Evolutionary conservation across 2,329 filamentous ascomycete genomes (phyloP), one percentile per base, ranked within the genome.

Genomic region (Drechslera avenae): DNA sequence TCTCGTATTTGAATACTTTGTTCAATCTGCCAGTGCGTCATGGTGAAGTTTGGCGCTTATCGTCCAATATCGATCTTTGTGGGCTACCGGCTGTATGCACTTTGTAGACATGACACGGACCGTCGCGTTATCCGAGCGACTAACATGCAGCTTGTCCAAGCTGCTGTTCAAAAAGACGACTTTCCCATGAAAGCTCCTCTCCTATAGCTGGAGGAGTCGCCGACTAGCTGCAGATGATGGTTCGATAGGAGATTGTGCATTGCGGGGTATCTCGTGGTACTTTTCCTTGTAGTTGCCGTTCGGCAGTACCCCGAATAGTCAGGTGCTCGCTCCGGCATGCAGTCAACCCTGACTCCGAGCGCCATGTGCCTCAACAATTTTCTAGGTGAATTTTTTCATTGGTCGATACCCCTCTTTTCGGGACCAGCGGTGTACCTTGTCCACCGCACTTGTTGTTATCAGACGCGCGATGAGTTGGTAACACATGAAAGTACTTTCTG

Each of bases 271-370:
- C 37, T 52, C 42, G 42, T 45, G 39, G 54, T 57, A 50, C 56
- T 54, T 59, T 28, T 43, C 28, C 56, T 57, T 52, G 46, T 56
- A 51, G 44, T 50, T 46, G 54, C n/a, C 36, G 44, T 49, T 36
- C 49, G 50, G 53, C 45, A 52, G 46, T 60, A 46, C 48, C 51
- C 55, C 51, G 42, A 59, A 50, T 50, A 55, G 62, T 71, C 68
- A 71, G 67, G 64, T 71, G 67, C 59, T 66, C 60, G 48, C 54
- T 54, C 57, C 54, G 37, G 54, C 50, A 67, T 71, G 68, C 66
- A 59, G 51, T 39, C 50, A 51, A 33, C 37, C 36, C 30, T 41
- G 47, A 63, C 55, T 63, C 60, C 60, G 61, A 59, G 58, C 58
- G 55, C 52, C 60, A 59, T 55, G 57, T 57, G 54, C 46, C 63